These are phyloP conservation scores for Pestalotiopsis sp. DNA, from an alignment of 2,329 filamentous ascomycete genomes.

Conservation along the genomic window DNA sequence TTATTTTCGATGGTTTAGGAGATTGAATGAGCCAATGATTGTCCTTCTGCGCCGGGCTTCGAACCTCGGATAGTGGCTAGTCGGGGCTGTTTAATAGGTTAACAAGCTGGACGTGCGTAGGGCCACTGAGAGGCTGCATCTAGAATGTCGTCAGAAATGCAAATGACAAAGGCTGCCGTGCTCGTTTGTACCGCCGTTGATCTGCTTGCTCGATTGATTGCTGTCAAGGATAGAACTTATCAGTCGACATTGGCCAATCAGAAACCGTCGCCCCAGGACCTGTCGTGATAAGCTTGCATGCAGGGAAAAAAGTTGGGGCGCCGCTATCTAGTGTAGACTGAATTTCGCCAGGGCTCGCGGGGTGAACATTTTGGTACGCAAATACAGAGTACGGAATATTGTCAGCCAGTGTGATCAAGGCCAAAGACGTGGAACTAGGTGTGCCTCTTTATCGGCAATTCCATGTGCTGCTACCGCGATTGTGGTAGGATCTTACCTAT, in stretches of 20 bases:
- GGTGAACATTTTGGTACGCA: not conserved
- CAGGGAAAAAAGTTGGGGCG: not conserved
- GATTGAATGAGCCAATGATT: conserved; percentile 18
- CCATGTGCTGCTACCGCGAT: too few species aligned
- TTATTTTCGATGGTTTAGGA: conserved; percentile 17
- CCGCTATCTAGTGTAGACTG: not conserved
- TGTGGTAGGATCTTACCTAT: too few species aligned
- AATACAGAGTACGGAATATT: too few species aligned
- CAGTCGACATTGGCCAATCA: conserved; percentile 7
- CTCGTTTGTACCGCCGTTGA: not conserved
- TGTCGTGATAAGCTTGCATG: conserved; percentile 9
- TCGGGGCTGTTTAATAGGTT: not conserved
- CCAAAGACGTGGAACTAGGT: too few species aligned
- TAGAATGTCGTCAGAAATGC: not conserved
- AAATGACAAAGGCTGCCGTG: conserved; percentile 1
- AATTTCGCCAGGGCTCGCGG: not conserved
- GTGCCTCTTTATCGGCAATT: too few species aligned
- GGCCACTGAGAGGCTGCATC: not conserved
- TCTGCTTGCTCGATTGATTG: not conserved
- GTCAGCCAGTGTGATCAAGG: too few species aligned
- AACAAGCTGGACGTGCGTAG: not conserved
- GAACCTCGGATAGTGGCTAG: not conserved
- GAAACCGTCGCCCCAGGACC: not conserved
- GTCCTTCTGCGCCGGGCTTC: not conserved
- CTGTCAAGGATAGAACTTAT: conserved; percentile 9